Percentiles rank a stretch among this genome's conserved stretches.
phyloP scores from a whole-genome alignment of 1,284 basidiomycete genomes.

The Lignosus rhinocerotis region DNA sequence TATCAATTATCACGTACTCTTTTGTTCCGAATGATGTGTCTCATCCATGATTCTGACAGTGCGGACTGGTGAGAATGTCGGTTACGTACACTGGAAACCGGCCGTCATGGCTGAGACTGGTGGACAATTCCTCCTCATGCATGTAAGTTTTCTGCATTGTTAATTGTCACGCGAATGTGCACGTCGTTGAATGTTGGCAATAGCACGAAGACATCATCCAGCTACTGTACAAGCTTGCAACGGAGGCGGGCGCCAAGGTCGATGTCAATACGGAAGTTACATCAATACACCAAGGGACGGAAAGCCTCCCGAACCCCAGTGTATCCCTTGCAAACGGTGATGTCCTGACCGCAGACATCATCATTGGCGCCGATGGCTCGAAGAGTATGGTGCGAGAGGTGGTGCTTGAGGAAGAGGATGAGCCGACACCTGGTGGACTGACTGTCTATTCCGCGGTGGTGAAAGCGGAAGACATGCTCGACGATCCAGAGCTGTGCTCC shows the following conservation, averaged over 20 bases:
- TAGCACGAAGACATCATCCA: slow-evolving; percentile 49
- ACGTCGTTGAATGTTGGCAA: not conserved
- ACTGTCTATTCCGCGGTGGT: slow-evolving; percentile 25
- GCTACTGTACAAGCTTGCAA: slow-evolving; percentile 43
- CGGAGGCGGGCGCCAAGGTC: slow-evolving; percentile 42
- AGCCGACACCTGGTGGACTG: slow-evolving; percentile 18
- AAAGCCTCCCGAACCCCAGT: slow-evolving; percentile 29
- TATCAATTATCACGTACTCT: not conserved
- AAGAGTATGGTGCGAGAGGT: slow-evolving; percentile 33
- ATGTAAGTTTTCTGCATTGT: slow-evolving; percentile 23
- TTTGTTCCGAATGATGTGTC: not conserved
- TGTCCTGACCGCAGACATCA: slow-evolving; percentile 39
- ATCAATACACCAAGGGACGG: slow-evolving; percentile 27
- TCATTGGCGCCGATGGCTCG: slow-evolving; percentile 44
- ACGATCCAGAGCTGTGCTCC: slow-evolving; percentile 23
- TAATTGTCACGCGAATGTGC: not conserved
- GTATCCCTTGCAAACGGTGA: slow-evolving; percentile 38
- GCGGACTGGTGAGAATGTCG: slow-evolving; percentile 45
- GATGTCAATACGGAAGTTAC: slow-evolving; percentile 40
- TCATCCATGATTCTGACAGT: slow-evolving; percentile 33
- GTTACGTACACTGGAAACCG: slow-evolving; percentile 50
- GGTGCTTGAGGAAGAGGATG: slow-evolving; percentile 25
- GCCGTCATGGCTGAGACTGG: slow-evolving; percentile 55
- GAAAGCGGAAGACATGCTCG: slow-evolving; percentile 22
- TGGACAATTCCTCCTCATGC: slow-evolving; percentile 48